phyloP scores from a whole-genome alignment of 1,284 basidiomycete species.

The Fomitiporia mediterranea region DNA sequence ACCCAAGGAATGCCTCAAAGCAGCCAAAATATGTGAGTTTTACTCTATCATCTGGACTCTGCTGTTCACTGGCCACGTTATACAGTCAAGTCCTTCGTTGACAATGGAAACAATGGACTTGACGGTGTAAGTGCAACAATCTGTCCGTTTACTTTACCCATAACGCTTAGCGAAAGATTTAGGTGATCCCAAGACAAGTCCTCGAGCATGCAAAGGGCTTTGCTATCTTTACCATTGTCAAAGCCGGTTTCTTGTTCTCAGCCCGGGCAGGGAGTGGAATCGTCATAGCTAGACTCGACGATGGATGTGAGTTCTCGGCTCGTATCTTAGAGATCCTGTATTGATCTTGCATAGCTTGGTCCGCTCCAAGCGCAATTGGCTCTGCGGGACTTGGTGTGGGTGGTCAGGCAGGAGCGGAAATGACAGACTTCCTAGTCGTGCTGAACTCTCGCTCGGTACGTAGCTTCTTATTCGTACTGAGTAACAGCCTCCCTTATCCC shows the following conservation, averaged over 20 bases:
- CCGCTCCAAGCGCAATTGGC: constrained; percentile 91
- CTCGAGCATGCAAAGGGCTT: constrained; percentile 79
- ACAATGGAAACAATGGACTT: constrained; percentile 64
- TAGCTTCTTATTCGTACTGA: constrained; percentile 3
- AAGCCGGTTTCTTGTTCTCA: constrained; percentile 75
- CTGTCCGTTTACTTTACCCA: constrained; percentile 1
- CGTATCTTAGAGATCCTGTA: background rate
- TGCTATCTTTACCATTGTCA: constrained; percentile 78
- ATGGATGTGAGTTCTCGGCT: constrained; percentile 65
- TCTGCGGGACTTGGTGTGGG: constrained; percentile 93
- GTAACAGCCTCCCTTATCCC: background rate
- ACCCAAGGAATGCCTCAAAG: constrained; percentile 71
- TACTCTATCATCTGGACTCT: constrained; percentile 15
- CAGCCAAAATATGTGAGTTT: constrained; percentile 65
- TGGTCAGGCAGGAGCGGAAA: constrained; percentile 78
- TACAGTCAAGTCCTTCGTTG: constrained; percentile 69
- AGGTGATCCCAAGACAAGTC: constrained; percentile 63
- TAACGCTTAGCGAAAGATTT: background rate
- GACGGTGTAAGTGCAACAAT: constrained; percentile 51
- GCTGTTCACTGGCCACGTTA: constrained; percentile 8
- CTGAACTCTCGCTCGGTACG: constrained; percentile 77
- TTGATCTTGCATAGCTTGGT: constrained; percentile 64
- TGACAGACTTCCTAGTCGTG: constrained; percentile 94
- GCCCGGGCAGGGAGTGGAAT: constrained; percentile 85
- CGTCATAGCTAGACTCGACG: constrained; percentile 81